Evolutionary conservation across 2,329 filamentous ascomycete genomes (phyloP).

Genomic region (Coniella lustricola): DNA sequence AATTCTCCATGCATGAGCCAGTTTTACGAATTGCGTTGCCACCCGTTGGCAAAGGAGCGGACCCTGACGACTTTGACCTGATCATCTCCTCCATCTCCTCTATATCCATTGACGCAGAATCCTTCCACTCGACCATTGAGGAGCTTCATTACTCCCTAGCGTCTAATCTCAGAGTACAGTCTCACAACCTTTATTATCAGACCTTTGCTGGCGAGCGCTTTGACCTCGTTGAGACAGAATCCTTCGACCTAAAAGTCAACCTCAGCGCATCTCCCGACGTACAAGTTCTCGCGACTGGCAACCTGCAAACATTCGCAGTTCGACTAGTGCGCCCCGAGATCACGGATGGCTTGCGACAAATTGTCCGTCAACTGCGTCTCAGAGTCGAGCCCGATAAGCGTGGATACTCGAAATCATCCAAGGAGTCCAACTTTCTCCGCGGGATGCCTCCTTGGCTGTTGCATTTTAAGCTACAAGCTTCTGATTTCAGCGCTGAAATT

Average conservation of each 20-base stretch:
- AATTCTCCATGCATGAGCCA: slow-evolving; percentile 93
- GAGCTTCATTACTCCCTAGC: slow-evolving; percentile 82
- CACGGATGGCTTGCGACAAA: slow-evolving; percentile 83
- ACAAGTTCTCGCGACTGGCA: slow-evolving; percentile 71
- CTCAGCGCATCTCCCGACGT: slow-evolving; percentile 80
- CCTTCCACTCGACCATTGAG: slow-evolving; percentile 81
- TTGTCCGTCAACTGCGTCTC: slow-evolving; percentile 73
- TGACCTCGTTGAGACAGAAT: slow-evolving; percentile 81
- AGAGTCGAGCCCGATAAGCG: slow-evolving; percentile 60
- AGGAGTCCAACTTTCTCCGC: slow-evolving; percentile 64
- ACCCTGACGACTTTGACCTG: slow-evolving; percentile 81
- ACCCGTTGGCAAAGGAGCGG: slow-evolving; percentile 57
- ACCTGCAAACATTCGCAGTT: slow-evolving; percentile 77
- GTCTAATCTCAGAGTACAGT: slow-evolving; percentile 74
- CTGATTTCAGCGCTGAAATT: slow-evolving; percentile 83
- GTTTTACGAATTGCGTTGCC: slow-evolving; percentile 86
- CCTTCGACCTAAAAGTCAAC: slow-evolving; percentile 78
- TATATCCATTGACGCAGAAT: slow-evolving; percentile 86
- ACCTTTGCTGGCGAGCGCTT: slow-evolving; percentile 76
- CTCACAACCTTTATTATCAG: slow-evolving; percentile 91
- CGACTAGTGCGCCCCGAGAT: slow-evolving; percentile 91
- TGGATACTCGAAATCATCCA: slow-evolving; percentile 37
- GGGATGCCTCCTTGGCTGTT: slow-evolving; percentile 77
- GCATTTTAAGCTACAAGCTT: slow-evolving; percentile 76
- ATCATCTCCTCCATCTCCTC: slow-evolving; percentile 94